Evolutionary conservation across 2,329 filamentous ascomycete genomes (phyloP).

Genomic region (Aspergillus novofumigatus): DNA sequence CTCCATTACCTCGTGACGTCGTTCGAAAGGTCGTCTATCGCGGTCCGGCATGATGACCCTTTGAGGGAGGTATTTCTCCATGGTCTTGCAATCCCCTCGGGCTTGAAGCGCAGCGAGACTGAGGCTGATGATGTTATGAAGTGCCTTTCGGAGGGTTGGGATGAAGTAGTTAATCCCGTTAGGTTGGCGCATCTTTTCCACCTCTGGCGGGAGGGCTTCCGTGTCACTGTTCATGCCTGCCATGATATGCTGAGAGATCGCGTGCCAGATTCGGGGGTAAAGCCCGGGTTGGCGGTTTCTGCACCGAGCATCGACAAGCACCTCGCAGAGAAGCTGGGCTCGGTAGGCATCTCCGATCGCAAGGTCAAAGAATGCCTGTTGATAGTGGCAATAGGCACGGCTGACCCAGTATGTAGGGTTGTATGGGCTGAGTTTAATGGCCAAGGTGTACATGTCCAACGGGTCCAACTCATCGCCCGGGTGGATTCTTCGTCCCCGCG

Average conservation of each 20-base stretch:
- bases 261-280: conserved; percentile 27
- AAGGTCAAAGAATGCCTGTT: conserved; percentile 30
- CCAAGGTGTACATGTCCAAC: conserved; percentile 36
- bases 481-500: conserved; percentile 6
- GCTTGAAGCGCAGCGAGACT: conserved; percentile 28
- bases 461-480: conserved; percentile 15
- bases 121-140: conserved; percentile 28
- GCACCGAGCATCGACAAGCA: conserved; percentile 17
- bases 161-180: conserved; percentile 30
- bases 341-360: conserved; percentile 37
- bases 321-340: conserved; percentile 30
- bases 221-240: conserved; percentile 5
- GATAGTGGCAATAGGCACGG: conserved; percentile 33
- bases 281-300: conserved; percentile 25
- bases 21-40: conserved; percentile 19
- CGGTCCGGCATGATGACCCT: conserved; percentile 16
- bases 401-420: conserved; percentile 37
- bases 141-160: conserved; percentile 23
- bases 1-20: conserved; percentile 10
- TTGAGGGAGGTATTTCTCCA: conserved; percentile 15
- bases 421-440: conserved; percentile 32
- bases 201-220: conserved; percentile 6
- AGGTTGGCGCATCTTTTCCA: conserved; percentile 16
- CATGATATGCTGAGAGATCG: conserved; percentile 31
- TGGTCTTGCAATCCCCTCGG: conserved; percentile 26